phyloP scores from a whole-genome alignment of 495 filamentous ascomycete genomes.

The Barbatosphaeria neglecta region DNA sequence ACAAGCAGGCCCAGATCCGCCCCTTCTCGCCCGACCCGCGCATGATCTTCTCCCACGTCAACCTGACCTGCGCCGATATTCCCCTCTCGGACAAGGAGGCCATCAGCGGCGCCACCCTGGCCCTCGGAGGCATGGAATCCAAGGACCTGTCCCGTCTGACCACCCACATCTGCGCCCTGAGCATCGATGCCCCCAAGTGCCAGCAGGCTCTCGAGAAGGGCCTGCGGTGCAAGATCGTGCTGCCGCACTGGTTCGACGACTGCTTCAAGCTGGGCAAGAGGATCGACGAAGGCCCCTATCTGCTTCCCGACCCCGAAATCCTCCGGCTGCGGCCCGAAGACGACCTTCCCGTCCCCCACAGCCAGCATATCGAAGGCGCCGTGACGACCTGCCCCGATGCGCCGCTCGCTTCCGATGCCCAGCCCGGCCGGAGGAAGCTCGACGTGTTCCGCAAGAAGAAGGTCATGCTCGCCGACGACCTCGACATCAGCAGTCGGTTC shows the following conservation, averaged over 20 bases:
- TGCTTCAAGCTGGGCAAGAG: slow-evolving; percentile 82
- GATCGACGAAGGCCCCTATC: slow-evolving; percentile 80
- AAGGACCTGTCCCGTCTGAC: slow-evolving; percentile 54
- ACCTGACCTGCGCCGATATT: slow-evolving; percentile 65
- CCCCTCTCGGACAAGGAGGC: slow-evolving; percentile 84
- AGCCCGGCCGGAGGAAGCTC: slow-evolving; percentile 17
- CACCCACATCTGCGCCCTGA: slow-evolving; percentile 84
- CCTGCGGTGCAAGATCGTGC: slow-evolving; percentile 66
- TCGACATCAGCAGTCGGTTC: slow-evolving; percentile 55
- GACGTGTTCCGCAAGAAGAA: slow-evolving; percentile 56
- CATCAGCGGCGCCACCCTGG: slow-evolving; percentile 79
- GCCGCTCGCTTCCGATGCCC: slow-evolving; percentile 24
- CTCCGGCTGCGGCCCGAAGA: slow-evolving; percentile 43
- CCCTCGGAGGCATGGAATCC: slow-evolving; percentile 76
- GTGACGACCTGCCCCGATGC: slow-evolving; percentile 49
- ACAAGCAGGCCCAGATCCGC: slow-evolving; percentile 61
- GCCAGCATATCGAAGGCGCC: slow-evolving; percentile 60
- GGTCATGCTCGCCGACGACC: slow-evolving; percentile 58
- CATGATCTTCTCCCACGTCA: slow-evolving; percentile 76
- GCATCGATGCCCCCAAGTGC: slow-evolving; percentile 62
- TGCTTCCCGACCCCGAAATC: slow-evolving; percentile 77
- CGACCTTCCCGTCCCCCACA: slow-evolving; percentile 40
- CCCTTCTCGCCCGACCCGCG: slow-evolving; percentile 83
- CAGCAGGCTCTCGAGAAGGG: slow-evolving; percentile 48
- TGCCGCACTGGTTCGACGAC: slow-evolving; percentile 98